Evolutionary conservation across 1,284 basidiomycete genomes (phyloP).

Genomic region (Cryptococcus hybrid): DNA sequence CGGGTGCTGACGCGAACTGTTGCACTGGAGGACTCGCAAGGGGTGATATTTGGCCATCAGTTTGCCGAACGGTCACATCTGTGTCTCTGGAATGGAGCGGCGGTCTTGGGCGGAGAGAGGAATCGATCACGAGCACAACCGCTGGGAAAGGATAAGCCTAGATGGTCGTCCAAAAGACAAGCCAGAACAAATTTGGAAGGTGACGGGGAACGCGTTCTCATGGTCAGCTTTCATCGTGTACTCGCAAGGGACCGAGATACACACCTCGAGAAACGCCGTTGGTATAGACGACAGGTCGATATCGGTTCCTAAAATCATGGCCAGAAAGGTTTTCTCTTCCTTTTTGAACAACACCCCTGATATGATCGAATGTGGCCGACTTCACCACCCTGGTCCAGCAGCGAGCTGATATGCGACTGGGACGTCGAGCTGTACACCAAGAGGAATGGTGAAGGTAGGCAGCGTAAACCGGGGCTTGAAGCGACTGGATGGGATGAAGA

Average conservation of each 20-base stretch:
- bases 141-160: slow-evolving; percentile 39
- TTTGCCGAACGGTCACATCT: slow-evolving; percentile 28
- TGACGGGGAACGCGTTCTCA: background rate
- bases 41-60: slow-evolving; percentile 23
- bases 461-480: too few species aligned
- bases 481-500: too few species aligned
- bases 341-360: too few species aligned
- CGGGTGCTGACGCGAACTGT: background rate
- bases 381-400: too few species aligned
- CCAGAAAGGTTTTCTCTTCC: too few species aligned
- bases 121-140: slow-evolving; percentile 25
- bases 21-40: slow-evolving; percentile 10
- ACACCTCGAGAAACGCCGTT: slow-evolving; percentile 35
- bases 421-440: too few species aligned
- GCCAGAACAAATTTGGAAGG: background rate
- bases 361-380: too few species aligned
- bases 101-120: slow-evolving; percentile 11
- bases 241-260: background rate
- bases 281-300: slow-evolving; percentile 24
- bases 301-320: background rate
- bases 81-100: slow-evolving; percentile 29
- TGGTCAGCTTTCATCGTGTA: background rate
- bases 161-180: too few species aligned
- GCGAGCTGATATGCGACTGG: too few species aligned
- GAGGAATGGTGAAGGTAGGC: too few species aligned